Evolutionary conservation across 441 rosid species (phyloP).

Genomic region (Pelargonium citronellum): DNA sequence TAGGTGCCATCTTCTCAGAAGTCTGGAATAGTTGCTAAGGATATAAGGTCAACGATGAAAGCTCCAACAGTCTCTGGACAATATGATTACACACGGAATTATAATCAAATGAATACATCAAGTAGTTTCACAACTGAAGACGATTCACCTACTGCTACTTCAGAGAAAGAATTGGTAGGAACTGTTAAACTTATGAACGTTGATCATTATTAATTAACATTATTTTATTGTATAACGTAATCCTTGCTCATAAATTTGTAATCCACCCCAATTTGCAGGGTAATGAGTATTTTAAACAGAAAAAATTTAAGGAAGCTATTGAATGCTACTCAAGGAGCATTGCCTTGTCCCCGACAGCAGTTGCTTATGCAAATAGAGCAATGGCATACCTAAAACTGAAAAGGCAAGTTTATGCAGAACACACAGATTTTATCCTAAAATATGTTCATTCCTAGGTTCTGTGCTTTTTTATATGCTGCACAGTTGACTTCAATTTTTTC

Average conservation of each 20-base stretch:
- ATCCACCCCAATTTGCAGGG: constrained; percentile 40
- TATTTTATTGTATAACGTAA: not conserved
- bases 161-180: constrained; percentile 80
- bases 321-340: constrained; percentile 88
- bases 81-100: constrained; percentile 35
- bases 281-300: constrained; percentile 77
- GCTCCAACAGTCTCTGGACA: constrained; percentile 20
- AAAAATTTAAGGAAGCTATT: constrained; percentile 76
- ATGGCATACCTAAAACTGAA: constrained; percentile 87
- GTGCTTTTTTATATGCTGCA: constrained; percentile 2
- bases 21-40: constrained; percentile 23
- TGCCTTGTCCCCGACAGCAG: constrained; percentile 77
- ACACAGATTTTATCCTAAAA: not conserved
- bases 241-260: constrained; percentile 11
- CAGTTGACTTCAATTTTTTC: not conserved
- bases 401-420: constrained; percentile 35
- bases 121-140: constrained; percentile 41
- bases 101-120: constrained; percentile 37
- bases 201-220: not conserved
- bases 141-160: constrained; percentile 49
- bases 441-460: not conserved
- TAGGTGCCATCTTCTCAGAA: constrained; percentile 21
- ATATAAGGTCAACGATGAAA: constrained; percentile 24
- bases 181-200: not conserved
- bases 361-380: constrained; percentile 84